These are phyloP conservation scores for Phyllosticta citribraziliensis DNA, from an alignment of 2,329 filamentous ascomycete genomes.

Conservation along the genomic window DNA sequence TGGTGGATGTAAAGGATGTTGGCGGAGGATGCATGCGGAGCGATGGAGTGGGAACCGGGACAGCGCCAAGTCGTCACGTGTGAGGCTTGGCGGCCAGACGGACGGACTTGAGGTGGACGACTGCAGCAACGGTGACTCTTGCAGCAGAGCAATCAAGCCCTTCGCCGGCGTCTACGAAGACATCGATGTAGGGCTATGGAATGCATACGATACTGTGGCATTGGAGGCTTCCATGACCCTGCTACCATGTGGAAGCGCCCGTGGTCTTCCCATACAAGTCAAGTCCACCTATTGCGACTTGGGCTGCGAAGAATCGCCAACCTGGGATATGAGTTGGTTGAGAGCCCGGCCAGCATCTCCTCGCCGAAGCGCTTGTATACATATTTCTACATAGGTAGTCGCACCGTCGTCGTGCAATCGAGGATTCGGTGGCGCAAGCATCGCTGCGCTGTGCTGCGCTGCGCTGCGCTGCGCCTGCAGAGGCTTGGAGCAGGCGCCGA, in stretches of 20 bases:
- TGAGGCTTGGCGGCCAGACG: background rate
- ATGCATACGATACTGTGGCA: background rate
- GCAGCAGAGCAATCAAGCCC: background rate
- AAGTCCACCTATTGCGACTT: too few relatives aligned
- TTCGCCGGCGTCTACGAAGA: background rate
- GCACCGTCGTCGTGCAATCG: too few relatives aligned
- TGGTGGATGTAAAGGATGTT: constrained; percentile 4
- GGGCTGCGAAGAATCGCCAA: too few relatives aligned
- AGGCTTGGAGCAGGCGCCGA: too few relatives aligned
- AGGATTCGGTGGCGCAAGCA: too few relatives aligned
- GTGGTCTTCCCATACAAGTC: too few relatives aligned
- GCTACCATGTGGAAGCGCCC: background rate
- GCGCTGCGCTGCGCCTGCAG: too few relatives aligned
- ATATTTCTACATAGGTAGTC: too few relatives aligned
- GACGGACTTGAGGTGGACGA: background rate
- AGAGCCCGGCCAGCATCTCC: too few relatives aligned
- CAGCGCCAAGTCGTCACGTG: background rate
- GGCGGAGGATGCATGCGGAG: background rate
- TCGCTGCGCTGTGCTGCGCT: too few relatives aligned
- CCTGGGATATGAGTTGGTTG: too few relatives aligned
- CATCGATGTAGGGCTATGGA: background rate
- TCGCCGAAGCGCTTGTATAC: too few relatives aligned
- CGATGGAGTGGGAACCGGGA: background rate
- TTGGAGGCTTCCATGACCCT: background rate
- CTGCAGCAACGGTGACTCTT: background rate